phyloP scores from a whole-genome alignment of 2,329 filamentous ascomycete genomes.

The Xylaria sp. region DNA sequence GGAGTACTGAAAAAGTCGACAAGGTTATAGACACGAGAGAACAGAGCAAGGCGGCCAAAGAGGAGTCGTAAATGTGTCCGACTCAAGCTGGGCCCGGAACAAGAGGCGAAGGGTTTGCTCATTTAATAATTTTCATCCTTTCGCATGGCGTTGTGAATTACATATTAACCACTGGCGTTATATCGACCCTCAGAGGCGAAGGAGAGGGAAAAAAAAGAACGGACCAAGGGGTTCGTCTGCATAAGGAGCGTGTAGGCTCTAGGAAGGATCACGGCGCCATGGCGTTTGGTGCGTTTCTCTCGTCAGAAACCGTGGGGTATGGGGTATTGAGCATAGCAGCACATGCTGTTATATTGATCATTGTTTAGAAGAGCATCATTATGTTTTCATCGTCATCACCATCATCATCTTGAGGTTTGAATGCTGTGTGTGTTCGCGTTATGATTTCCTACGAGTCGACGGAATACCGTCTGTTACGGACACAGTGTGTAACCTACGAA shows the following conservation, averaged over 20 bases:
- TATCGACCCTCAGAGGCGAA: conserved; percentile 13
- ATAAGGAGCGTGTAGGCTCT: conserved; percentile 24
- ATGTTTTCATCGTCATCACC: background rate
- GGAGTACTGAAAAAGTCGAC: conserved; percentile 14
- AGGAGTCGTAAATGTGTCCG: conserved; percentile 20
- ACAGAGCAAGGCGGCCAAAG: conserved; percentile 24
- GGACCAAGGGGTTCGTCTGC: conserved; percentile 20
- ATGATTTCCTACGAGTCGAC: background rate
- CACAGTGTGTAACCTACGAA: background rate
- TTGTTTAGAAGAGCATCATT: conserved; percentile 24
- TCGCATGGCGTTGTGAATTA: conserved; percentile 4
- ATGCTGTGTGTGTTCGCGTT: background rate
- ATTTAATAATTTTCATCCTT: conserved; percentile 9
- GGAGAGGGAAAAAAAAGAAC: conserved; percentile 11
- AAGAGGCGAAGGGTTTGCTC: background rate
- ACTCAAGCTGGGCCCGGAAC: background rate
- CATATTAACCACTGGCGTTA: conserved; percentile 9
- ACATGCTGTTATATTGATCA: conserved; percentile 22
- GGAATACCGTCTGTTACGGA: background rate
- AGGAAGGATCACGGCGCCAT: conserved; percentile 24
- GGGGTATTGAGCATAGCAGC: conserved; percentile 21
- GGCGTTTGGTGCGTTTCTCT: conserved; percentile 27
- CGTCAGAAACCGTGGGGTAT: conserved; percentile 28
- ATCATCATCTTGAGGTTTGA: background rate
- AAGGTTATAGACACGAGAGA: conserved; percentile 18